phyloP scores from a whole-genome alignment of 2,329 filamentous ascomycete genomes.

The Diaporthe aspalathi region DNA sequence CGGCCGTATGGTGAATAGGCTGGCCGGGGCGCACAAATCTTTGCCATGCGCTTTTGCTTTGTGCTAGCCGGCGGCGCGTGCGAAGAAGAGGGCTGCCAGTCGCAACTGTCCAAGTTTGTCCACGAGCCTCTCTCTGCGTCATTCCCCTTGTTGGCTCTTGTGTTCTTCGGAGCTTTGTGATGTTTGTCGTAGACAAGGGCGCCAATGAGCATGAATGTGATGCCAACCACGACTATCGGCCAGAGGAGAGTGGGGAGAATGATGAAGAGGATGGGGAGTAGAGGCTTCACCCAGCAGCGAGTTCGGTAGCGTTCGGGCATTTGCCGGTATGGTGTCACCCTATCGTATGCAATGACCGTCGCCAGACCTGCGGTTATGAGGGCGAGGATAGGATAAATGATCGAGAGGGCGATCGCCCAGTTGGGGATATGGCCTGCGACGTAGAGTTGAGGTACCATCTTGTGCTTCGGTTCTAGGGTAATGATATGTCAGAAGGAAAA shows the following conservation, averaged over 20 bases:
- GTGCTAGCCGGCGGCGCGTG: not conserved
- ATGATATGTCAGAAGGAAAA: too few species aligned
- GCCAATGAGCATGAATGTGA: not conserved
- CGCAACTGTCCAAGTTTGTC: not conserved
- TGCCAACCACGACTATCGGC: not conserved
- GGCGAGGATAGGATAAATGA: not conserved
- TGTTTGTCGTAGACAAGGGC: not conserved
- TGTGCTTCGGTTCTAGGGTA: not conserved
- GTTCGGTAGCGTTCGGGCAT: not conserved
- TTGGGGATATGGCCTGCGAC: not conserved
- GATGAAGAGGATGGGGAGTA: not conserved
- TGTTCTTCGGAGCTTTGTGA: too few species aligned
- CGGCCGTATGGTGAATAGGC: not conserved
- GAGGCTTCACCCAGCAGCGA: not conserved
- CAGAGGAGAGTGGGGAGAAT: not conserved
- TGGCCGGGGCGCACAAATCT: not conserved
- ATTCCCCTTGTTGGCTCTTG: not conserved
- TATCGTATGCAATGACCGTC: not conserved
- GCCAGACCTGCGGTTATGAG: not conserved
- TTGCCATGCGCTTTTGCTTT: not conserved
- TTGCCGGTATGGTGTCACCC: not conserved
- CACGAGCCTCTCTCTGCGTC: not conserved
- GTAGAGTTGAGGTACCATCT: not conserved
- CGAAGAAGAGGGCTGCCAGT: not conserved
- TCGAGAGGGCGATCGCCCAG: not conserved